Evolutionary conservation across 192 early-diverging fungal species (phyloP), one percentile per base, ranked within the genome.

Genomic region (Backusella westeae): DNA sequence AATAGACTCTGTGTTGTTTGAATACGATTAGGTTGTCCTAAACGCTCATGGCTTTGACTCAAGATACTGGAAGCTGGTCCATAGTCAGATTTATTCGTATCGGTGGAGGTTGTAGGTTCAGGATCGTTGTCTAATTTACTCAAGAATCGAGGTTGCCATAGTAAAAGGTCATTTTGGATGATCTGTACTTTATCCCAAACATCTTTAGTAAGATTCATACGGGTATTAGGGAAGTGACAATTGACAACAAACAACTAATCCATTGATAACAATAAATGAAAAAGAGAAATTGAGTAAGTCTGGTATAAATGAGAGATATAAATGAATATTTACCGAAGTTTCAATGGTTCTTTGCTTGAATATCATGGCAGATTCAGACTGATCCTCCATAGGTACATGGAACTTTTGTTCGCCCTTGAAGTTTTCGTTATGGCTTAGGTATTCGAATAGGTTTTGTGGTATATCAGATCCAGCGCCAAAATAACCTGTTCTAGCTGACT

Each of bases 311-410:
- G 23, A 12, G 17, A 59, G 17, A 59, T 1, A 23, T 23, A 59
- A 26, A 59, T 4, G 14, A 14, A 3, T 10, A 14, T 8, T 82
- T 88, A 93, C 90, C 39, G 91, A 90, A 15, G 84, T 87, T 35
- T 88, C 83, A 10, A 89, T 82, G 0, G 88, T 88, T 23, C 82
- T 63, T 44, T 88, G 85, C 70, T 87, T 86, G 44, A 91, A 91
- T 59, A 78, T 84, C 35, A 87, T 63, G 6, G 90, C 74, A 1
- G 85, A 85, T 42, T 88, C 87, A 39, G 86, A 87, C 67, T 90
- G 89, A 77, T 85, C 81, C 74, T 89, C 91, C 34, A 76, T 79
- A 15, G 83, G 78, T 38, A 82, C 78, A 72, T 85, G 82, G 1
- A 86, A 71, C 19, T 87, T 84, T 56, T 90, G 85, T 42, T 88